A percentile compares a stretch with the other conserved stretches of the same genome.
phyloP scores from a whole-genome alignment of 2,329 filamentous ascomycete species.

The Diaporthe amygdali region DNA sequence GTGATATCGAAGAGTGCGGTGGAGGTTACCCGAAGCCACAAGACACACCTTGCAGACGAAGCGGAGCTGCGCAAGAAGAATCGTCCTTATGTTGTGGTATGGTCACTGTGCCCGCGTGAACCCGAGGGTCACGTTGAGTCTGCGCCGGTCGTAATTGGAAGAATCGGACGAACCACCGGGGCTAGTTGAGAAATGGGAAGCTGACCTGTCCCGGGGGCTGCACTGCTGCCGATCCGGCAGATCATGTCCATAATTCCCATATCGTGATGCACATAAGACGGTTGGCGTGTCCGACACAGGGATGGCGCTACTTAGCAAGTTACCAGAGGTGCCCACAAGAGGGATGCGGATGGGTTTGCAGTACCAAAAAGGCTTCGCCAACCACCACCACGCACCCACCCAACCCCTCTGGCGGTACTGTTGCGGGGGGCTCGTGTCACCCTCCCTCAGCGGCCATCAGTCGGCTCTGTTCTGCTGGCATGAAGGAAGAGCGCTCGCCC shows the following conservation, averaged over 20 bases:
- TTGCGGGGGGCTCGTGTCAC: not conserved
- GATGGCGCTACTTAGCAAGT: not conserved
- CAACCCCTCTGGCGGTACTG: not conserved
- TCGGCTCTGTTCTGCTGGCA: not conserved
- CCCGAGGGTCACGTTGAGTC: not conserved
- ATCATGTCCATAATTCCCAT: not conserved
- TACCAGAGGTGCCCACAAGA: not conserved
- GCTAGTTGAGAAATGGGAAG: not conserved
- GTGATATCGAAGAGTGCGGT: not conserved
- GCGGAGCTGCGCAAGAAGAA: not conserved
- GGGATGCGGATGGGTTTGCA: not conserved
- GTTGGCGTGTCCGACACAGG: not conserved
- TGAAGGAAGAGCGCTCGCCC: not conserved
- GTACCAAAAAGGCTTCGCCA: not conserved
- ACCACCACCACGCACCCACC: not conserved
- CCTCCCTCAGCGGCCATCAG: not conserved
- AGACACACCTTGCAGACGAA: not conserved
- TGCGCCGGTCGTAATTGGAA: not conserved
- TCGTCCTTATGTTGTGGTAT: not conserved
- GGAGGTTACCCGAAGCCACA: not conserved
- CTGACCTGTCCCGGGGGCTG: not conserved
- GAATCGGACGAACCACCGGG: constrained; percentile 1
- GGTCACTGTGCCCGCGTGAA: not conserved
- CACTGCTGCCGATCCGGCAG: constrained; percentile 4
- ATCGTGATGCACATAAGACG: constrained; percentile 1